Percentiles rank a stretch among this genome's conserved stretches.
These are phyloP conservation scores for Heliamphora pulchella DNA, from an alignment of 179 eudicot genomes.

Conservation along the genomic window DNA sequence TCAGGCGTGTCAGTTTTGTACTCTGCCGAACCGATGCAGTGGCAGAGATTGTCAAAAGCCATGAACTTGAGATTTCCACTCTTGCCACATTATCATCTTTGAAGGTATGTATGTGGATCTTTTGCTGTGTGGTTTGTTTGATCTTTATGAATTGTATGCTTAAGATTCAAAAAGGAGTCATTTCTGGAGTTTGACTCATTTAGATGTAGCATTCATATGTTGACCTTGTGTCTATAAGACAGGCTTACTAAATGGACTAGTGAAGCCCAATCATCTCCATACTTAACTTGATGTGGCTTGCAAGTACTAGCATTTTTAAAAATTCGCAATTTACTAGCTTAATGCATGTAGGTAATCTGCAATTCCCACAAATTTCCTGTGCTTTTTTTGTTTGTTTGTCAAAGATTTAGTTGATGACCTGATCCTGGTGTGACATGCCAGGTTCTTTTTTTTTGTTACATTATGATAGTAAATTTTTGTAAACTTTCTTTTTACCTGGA, in stretches of 20 bases:
- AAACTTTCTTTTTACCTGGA: background rate
- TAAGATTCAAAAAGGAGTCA: background rate
- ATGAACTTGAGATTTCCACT: constrained; percentile 64
- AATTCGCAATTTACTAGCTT: background rate
- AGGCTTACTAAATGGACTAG: background rate
- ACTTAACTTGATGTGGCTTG: background rate
- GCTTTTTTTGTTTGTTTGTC: background rate
- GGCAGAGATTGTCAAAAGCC: constrained; percentile 38
- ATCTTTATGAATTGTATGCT: background rate
- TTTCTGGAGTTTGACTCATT: background rate
- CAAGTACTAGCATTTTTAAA: background rate
- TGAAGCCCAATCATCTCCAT: background rate
- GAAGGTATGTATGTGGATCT: constrained; percentile 29
- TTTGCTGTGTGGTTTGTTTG: background rate
- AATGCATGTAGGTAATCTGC: background rate
- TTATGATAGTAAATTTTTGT: background rate
- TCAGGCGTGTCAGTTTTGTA: constrained; percentile 73
- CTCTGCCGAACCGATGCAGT: constrained; percentile 52
- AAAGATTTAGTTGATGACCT: background rate
- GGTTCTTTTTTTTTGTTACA: background rate
- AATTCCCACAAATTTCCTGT: constrained; percentile 1
- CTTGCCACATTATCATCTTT: constrained; percentile 63
- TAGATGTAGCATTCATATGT: background rate
- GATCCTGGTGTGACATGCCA: constrained; percentile 4
- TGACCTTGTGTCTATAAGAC: background rate